phyloP scores from a whole-genome alignment of 306 rosid species.

The Trifolium fragiferum region DNA sequence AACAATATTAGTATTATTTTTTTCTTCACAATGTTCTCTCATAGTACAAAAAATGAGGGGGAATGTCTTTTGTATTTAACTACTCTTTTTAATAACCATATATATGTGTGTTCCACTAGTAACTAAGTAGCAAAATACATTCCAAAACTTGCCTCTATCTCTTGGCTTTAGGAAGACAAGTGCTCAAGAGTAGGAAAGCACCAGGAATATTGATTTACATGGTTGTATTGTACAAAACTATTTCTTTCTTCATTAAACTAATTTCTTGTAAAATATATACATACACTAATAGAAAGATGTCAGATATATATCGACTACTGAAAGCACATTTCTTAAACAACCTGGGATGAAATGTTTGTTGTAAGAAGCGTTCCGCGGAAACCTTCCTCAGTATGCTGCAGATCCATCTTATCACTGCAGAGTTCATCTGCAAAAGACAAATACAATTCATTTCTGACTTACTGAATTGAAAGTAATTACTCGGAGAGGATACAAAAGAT shows the following conservation, averaged over 20 bases:
- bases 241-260: constrained; percentile 16
- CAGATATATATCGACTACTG: constrained; percentile 28
- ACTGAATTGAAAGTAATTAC: neutral
- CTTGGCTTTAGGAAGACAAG: constrained; percentile 33
- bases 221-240: constrained; percentile 8
- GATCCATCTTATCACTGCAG: constrained; percentile 64
- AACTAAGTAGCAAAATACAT: constrained; percentile 23
- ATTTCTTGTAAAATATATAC: constrained; percentile 35
- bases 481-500: neutral
- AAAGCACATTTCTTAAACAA: constrained; percentile 51
- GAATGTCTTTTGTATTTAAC: neutral
- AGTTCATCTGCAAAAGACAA: constrained; percentile 71
- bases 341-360: constrained; percentile 71
- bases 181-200: constrained; percentile 18
- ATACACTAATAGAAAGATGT: constrained; percentile 39
- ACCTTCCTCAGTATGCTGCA: constrained; percentile 78
- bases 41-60: neutral
- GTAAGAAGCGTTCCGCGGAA: constrained; percentile 93
- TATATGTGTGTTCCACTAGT: neutral
- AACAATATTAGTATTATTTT: neutral
- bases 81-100: neutral
- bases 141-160: constrained; percentile 51
- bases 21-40: constrained; percentile 1
- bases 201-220: constrained; percentile 21
- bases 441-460: constrained; percentile 2